Conservation (phyloP, 2,329 filamentous ascomycete genomes). For the Hymenoscyphus fraxineus region DNA sequence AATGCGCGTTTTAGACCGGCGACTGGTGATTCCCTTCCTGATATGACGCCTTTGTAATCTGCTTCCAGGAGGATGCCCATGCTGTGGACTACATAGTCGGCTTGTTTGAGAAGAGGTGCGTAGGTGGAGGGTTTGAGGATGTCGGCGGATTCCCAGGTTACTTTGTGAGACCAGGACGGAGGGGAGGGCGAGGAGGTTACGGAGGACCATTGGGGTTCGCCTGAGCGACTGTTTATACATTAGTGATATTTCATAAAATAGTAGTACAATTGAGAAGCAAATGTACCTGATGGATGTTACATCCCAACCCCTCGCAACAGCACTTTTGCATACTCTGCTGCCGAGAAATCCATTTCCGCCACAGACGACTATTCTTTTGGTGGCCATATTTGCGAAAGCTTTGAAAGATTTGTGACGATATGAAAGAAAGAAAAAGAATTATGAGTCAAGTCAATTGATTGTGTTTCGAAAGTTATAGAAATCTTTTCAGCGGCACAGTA, state of each 20-base stretch:
- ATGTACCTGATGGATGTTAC: constrained; percentile 85
- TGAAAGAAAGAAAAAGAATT: background rate
- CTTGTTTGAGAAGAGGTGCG: constrained; percentile 67
- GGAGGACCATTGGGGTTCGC: constrained; percentile 78
- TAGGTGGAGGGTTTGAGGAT: constrained; percentile 82
- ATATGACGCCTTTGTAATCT: constrained; percentile 92
- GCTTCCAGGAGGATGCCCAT: constrained; percentile 96
- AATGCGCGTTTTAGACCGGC: constrained; percentile 77
- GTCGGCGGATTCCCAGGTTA: constrained; percentile 85
- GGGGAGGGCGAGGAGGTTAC: constrained; percentile 64
- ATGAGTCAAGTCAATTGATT: background rate
- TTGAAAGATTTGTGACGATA: background rate
- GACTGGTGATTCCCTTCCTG: constrained; percentile 78
- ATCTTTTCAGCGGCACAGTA: background rate
- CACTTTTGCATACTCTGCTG: constrained; percentile 84
- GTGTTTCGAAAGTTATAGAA: background rate
- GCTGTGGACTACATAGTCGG: constrained; percentile 84
- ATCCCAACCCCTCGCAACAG: constrained; percentile 80
- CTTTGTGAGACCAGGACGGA: constrained; percentile 76
- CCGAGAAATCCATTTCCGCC: constrained; percentile 93
- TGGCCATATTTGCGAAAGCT: constrained; percentile 10
- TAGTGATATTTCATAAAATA: background rate
- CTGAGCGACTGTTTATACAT: constrained; percentile 66
- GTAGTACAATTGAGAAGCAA: background rate
- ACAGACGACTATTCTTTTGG: constrained; percentile 80